phyloP scores from a whole-genome alignment of 257 asterid genomes.

The Dorcoceras hygrometricum region DNA sequence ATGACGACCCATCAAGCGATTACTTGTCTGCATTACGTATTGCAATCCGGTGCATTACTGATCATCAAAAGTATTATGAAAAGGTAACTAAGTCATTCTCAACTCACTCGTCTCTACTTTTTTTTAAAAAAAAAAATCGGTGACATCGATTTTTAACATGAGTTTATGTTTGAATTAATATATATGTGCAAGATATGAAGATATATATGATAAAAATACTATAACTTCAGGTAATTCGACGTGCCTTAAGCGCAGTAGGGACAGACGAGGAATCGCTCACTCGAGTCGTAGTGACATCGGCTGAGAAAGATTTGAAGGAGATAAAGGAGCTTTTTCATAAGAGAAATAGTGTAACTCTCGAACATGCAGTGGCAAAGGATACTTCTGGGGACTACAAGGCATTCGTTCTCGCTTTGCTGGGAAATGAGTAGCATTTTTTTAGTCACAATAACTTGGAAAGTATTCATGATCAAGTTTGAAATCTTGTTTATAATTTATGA shows the following conservation, averaged over 20 bases:
- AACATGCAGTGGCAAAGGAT: conserved; percentile 55
- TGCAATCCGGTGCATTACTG: conserved; percentile 48
- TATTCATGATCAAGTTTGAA: too few relatives aligned
- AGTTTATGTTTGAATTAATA: too few relatives aligned
- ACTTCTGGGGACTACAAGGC: conserved; percentile 70
- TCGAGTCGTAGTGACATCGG: conserved; percentile 63
- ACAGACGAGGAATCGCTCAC: conserved; percentile 61
- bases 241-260: conserved; percentile 45
- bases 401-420: conserved; percentile 61
- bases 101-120: too few relatives aligned
- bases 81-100: conserved; percentile 41
- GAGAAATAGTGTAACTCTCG: conserved; percentile 69
- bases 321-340: conserved; percentile 50
- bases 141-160: too few relatives aligned
- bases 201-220: too few relatives aligned
- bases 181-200: neutral
- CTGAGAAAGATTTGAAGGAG: conserved; percentile 58
- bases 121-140: too few relatives aligned
- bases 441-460: neutral
- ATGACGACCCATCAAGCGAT: conserved; percentile 33
- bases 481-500: too few relatives aligned
- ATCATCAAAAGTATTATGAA: conserved; percentile 67
- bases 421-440: conserved; percentile 24
- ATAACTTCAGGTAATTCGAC: conserved; percentile 43
- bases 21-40: conserved; percentile 45